Base-by-base conservation (phyloP, 306 rosid species). In the Sesbania bispinosa region DNA sequence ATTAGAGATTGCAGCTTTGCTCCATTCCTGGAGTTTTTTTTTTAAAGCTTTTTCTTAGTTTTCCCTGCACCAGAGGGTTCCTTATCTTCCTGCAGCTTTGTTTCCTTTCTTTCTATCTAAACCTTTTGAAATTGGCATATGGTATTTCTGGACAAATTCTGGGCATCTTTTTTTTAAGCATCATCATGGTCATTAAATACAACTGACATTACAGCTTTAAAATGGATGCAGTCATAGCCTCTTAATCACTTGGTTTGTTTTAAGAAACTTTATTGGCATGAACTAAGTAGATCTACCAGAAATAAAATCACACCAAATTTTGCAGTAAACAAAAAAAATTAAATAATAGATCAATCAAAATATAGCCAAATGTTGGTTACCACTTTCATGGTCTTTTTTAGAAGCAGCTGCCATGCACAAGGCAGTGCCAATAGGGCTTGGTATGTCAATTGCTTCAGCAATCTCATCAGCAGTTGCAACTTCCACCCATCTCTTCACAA, bases 381-480 rank as follows among this genome's bases (percentile, higher is more conserved):
- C 99, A 79, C 70, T 83, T 84, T 94, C 96, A 80, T 89, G 99
- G 80, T 89, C 96, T 75, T 91, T 94, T 87, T 94, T 94, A 46
- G 95, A 80, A 66, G 93, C 92, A 80, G 99, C 97, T 13, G 99
- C 99, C 96, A 94, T 89, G 80, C 99, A 94, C 78, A 94, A 80
- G 10, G 99, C 95, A 67, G 96, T 91, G 79, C 99, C 99, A 77
- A 87, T 76, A 60, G 96, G 86, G 69, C 89, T 82, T 59, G 82
- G 83, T 58, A 89, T 85, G 75, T 94, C 96, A 87, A 94, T 87
- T 63, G 96, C 90, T 77, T 86, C 91, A 13, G 84, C 88, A 77
- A 94, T 89, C 78, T 89, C 99, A 77, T 91, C 86, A n/a, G 77
- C 21, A 55, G 88, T 85, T 68, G 99, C 93, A 80, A 91, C 85